Evolutionary conservation across 2,329 filamentous ascomycete genomes (phyloP).

Genomic region (Claviceps lovelessii): DNA sequence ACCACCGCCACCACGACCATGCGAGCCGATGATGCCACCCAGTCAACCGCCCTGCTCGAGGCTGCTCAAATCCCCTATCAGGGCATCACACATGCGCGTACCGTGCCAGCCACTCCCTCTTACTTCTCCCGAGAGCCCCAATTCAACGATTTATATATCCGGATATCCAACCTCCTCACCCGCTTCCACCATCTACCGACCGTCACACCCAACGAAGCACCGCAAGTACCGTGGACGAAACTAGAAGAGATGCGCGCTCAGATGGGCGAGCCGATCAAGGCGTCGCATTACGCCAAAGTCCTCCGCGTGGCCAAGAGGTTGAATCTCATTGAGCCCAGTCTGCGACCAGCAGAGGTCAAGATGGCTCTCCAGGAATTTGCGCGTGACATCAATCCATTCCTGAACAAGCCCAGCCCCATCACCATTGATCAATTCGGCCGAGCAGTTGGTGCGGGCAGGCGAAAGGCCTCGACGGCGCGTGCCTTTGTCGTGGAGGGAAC

Average conservation of each 20-base stretch:
- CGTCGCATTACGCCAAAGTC: constrained; percentile 65
- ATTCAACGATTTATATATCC: constrained; percentile 75
- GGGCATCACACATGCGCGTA: constrained; percentile 42
- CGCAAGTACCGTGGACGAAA: constrained; percentile 67
- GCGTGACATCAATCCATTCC: constrained; percentile 57
- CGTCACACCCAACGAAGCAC: constrained; percentile 48
- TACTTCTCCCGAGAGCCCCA: constrained; percentile 81
- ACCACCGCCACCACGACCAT: constrained; percentile 11
- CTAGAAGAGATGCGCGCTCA: constrained; percentile 59
- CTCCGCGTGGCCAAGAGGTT: constrained; percentile 63
- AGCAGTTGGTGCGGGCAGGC: constrained; percentile 64
- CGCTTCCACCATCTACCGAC: constrained; percentile 62
- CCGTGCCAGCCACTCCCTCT: constrained; percentile 74
- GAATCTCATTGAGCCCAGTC: constrained; percentile 67
- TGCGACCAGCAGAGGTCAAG: constrained; percentile 58
- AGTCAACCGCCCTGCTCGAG: constrained; percentile 10
- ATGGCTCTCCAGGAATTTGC: constrained; percentile 55
- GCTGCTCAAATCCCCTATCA: constrained; percentile 17
- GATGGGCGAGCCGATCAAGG: constrained; percentile 58
- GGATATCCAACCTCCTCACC: constrained; percentile 55
- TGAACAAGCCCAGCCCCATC: constrained; percentile 47
- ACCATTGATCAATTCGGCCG: constrained; percentile 64
- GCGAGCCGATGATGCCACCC: constrained; percentile 5
- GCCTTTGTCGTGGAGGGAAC: constrained; percentile 87
- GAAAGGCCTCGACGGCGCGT: constrained; percentile 75